A percentile compares a stretch with the other conserved stretches of the same genome.
phyloP scores from a whole-genome alignment of 306 rosid genomes.

The Vigna radiata region DNA sequence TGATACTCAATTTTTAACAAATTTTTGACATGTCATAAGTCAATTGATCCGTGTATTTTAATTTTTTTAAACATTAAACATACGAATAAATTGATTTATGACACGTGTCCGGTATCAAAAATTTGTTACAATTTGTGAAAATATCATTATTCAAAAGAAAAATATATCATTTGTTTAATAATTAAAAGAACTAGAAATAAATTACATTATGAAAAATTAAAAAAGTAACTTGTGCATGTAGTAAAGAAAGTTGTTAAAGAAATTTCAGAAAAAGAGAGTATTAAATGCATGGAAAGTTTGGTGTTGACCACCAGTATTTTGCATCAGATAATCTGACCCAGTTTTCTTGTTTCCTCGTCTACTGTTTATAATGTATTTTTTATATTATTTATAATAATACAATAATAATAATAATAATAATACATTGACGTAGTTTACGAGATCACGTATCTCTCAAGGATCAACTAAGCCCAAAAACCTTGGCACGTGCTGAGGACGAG shows the following conservation, averaged over 20 bases:
- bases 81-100: too few relatives aligned
- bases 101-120: too few relatives aligned
- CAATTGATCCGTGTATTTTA: too few relatives aligned
- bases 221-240: too few relatives aligned
- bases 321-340: not conserved
- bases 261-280: not conserved
- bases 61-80: too few relatives aligned
- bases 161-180: too few relatives aligned
- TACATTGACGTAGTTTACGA: not conserved
- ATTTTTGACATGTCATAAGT: too few relatives aligned
- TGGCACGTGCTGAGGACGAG: not conserved
- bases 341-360: not conserved
- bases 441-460: not conserved
- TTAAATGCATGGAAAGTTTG: not conserved
- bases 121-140: too few relatives aligned
- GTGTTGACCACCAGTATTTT: not conserved
- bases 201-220: too few relatives aligned
- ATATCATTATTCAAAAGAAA: too few relatives aligned
- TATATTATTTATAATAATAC: not conserved
- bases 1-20: too few relatives aligned
- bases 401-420: not conserved
- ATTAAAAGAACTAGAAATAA: too few relatives aligned
- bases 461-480: not conserved
- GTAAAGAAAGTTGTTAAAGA: not conserved
- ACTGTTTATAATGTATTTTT: not conserved